phyloP scores from a whole-genome alignment of 352 stramenopile species.

The Lagenidium giganteum region DNA sequence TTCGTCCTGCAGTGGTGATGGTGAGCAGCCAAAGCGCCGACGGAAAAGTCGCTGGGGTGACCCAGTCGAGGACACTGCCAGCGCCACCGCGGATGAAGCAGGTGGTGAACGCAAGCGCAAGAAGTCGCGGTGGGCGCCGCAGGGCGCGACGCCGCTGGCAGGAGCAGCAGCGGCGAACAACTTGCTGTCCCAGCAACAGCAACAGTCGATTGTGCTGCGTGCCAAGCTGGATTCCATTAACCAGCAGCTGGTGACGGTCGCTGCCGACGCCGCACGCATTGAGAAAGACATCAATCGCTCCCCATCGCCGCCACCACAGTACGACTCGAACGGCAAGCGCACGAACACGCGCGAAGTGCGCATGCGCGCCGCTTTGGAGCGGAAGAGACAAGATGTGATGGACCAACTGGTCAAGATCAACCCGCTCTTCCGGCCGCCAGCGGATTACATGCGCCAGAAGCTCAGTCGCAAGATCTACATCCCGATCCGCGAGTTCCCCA shows the following conservation, averaged over 20 bases:
- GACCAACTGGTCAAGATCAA: constrained; percentile 96
- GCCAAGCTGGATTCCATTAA: constrained; percentile 71
- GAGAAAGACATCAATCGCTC: constrained; percentile 88
- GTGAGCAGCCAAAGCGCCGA: constrained; percentile 60
- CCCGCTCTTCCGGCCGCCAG: constrained; percentile 78
- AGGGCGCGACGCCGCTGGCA: constrained; percentile 24
- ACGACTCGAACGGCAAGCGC: constrained; percentile 94
- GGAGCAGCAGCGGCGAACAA: constrained; percentile 41
- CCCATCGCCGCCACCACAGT: constrained; percentile 91
- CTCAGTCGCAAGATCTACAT: constrained; percentile 97
- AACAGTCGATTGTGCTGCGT: constrained; percentile 69
- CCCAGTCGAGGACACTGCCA: constrained; percentile 27
- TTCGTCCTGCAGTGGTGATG: constrained; percentile 8
- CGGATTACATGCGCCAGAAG: constrained; percentile 91
- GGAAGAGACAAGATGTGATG: constrained; percentile 90
- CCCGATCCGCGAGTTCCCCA: constrained; percentile 95
- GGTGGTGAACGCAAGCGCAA: constrained; percentile 61
- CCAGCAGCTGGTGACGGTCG: constrained; percentile 74
- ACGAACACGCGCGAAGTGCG: constrained; percentile 96
- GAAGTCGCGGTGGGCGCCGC: constrained; percentile 76
- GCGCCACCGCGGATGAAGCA: constrained; percentile 6
- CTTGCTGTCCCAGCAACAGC: constrained; percentile 46
- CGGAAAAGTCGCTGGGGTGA: constrained; percentile 87
- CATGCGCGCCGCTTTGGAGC: constrained; percentile 90
- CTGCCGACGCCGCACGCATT: constrained; percentile 65